Conservation (phyloP, 2,329 filamentous ascomycete species). For the Aspergillus alliaceus region DNA sequence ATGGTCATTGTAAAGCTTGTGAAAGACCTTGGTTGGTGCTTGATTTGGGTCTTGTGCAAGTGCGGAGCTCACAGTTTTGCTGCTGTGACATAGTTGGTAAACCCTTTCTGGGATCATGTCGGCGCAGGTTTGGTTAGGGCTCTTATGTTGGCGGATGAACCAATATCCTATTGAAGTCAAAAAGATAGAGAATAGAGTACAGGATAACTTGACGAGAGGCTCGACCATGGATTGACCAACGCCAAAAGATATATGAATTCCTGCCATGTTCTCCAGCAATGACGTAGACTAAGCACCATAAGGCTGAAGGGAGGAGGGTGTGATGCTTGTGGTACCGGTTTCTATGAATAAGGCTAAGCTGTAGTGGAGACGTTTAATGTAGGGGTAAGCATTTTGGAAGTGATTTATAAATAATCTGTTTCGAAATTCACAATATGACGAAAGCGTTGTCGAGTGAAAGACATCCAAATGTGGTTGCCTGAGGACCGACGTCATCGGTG, state of each 20-base stretch:
- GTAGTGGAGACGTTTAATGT: background rate
- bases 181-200: background rate
- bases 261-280: background rate
- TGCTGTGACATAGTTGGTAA: conserved; percentile 53
- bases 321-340: background rate
- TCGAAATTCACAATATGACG: too few relatives aligned
- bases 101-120: conserved; percentile 49
- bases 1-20: conserved; percentile 53
- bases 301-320: background rate
- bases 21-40: conserved; percentile 56
- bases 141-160: conserved; percentile 14
- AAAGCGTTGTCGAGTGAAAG: background rate
- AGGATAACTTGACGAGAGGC: conserved; percentile 4
- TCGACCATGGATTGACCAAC: background rate
- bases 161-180: conserved; percentile 8
- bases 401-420: too few relatives aligned
- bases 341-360: background rate
- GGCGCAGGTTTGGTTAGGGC: conserved; percentile 11
- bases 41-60: conserved; percentile 55
- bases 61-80: conserved; percentile 58
- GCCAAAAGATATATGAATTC: background rate
- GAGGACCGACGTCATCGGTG: background rate
- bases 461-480: background rate
- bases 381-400: background rate
- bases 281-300: conserved; percentile 2